Conservation (phyloP, 1,139 yeast genomes). For the Waltiozyma solani region DNA sequence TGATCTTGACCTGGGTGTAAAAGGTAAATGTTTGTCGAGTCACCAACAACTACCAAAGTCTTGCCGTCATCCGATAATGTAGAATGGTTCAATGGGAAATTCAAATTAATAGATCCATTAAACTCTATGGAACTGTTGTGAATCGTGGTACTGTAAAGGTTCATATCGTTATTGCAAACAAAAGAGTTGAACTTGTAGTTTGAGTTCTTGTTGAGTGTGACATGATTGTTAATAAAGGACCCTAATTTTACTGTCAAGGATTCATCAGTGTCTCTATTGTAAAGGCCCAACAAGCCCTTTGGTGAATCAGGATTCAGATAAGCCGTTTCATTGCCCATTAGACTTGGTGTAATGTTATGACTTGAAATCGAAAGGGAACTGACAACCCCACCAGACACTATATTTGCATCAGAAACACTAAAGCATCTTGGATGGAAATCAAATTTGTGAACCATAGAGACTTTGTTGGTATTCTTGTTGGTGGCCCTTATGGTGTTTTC, state of each 20-base stretch:
- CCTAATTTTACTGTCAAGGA: slow-evolving; percentile 53
- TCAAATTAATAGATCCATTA: slow-evolving; percentile 31
- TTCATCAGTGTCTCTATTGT: slow-evolving; percentile 37
- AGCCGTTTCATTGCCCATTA: background rate
- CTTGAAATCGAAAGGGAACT: slow-evolving; percentile 18
- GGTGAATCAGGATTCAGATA: background rate
- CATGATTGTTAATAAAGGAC: slow-evolving; percentile 75
- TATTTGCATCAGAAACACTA: slow-evolving; percentile 43
- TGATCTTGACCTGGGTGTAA: slow-evolving; percentile 32
- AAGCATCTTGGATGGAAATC: slow-evolving; percentile 63
- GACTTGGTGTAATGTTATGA: background rate
- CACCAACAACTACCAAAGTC: slow-evolving; percentile 49
- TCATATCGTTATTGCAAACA: slow-evolving; percentile 76
- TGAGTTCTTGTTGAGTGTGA: slow-evolving; percentile 39
- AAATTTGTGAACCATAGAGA: slow-evolving; percentile 34
- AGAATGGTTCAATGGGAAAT: slow-evolving; percentile 48
- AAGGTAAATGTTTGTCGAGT: slow-evolving; percentile 39
- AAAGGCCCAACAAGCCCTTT: slow-evolving; percentile 50
- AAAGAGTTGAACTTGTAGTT: slow-evolving; percentile 39
- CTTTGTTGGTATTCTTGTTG: slow-evolving; percentile 28
- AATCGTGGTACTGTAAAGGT: slow-evolving; percentile 57
- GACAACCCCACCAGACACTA: slow-evolving; percentile 67
- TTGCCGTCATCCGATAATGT: slow-evolving; percentile 49
- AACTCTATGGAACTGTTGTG: slow-evolving; percentile 33
- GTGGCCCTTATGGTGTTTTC: slow-evolving; percentile 36